These are phyloP conservation scores for Bruguiera sexangula DNA, from an alignment of 345 rosid species.

Conservation along the genomic window DNA sequence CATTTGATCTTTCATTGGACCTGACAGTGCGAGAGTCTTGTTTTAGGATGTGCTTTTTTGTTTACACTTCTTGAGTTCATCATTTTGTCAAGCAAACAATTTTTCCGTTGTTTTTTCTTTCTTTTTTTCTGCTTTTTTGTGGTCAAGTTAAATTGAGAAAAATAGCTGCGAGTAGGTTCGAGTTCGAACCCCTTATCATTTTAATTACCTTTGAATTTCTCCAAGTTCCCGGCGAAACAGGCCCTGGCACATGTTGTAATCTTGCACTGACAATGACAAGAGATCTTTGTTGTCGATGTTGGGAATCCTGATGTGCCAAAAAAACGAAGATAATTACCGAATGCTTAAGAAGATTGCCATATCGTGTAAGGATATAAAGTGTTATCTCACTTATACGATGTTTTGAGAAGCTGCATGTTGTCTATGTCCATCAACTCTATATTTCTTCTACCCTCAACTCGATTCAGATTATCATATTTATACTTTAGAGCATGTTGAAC, in stretches of 20 bases:
- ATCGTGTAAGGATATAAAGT: neutral
- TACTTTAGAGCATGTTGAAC: conserved; percentile 14
- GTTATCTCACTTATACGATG: conserved; percentile 7
- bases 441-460: conserved; percentile 9
- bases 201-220: conserved; percentile 8
- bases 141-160: too few species aligned
- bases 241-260: conserved; percentile 15
- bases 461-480: conserved; percentile 13
- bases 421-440: conserved; percentile 11
- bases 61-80: too few species aligned
- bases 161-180: too few species aligned
- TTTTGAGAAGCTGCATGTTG: conserved; percentile 8
- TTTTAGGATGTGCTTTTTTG: too few species aligned
- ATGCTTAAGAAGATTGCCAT: neutral
- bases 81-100: too few species aligned
- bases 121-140: too few species aligned
- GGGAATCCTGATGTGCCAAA: neutral
- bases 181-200: neutral
- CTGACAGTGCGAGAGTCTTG: too few species aligned
- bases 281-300: neutral
- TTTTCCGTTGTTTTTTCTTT: too few species aligned
- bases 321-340: neutral
- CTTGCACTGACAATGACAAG: conserved; percentile 6
- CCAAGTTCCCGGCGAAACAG: conserved; percentile 8
- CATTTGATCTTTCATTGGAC: too few species aligned